Percentiles rank a stretch among this genome's conserved stretches.
These are phyloP conservation scores for Leishmania guyanensis DNA, from an alignment of 208 protist genomes.

Conservation along the genomic window DNA sequence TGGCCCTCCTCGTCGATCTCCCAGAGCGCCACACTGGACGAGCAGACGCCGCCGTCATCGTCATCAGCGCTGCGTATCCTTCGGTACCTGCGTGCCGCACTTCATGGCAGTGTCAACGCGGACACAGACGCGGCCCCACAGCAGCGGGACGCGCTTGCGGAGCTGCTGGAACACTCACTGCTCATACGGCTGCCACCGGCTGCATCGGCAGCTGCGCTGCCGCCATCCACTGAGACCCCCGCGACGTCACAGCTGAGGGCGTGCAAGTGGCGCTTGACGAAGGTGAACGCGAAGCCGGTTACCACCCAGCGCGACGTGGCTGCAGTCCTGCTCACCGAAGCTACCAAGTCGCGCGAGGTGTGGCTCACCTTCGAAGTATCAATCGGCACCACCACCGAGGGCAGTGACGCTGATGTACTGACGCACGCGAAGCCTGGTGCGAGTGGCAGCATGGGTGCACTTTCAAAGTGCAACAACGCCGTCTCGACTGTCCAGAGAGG, in stretches of 20 bases:
- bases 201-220: slow-evolving; percentile 12
- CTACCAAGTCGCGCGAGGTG: slow-evolving; percentile 26
- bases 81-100: background rate
- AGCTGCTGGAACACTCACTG: slow-evolving; percentile 9
- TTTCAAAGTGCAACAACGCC: background rate
- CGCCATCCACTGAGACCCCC: background rate
- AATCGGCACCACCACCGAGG: background rate
- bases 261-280: slow-evolving; percentile 22
- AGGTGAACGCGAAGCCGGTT: slow-evolving; percentile 23
- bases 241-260: slow-evolving; percentile 1
- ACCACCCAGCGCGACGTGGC: slow-evolving; percentile 36
- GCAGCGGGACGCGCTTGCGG: background rate
- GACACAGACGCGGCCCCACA: background rate
- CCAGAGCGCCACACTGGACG: slow-evolving; percentile 6
- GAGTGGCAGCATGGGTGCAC: background rate
- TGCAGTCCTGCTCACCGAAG: slow-evolving; percentile 20
- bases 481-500: slow-evolving; percentile 7
- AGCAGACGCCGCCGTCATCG: background rate
- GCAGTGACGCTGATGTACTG: background rate
- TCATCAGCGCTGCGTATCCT: background rate
- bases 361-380: slow-evolving; percentile 32
- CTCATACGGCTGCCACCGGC: slow-evolving; percentile 6
- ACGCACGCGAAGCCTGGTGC: background rate
- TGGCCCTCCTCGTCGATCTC: slow-evolving; percentile 29
- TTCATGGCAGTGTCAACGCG: background rate